These are phyloP conservation scores for Talaromyces islandicus DNA, from an alignment of 2,329 filamentous ascomycete species.

Conservation along the genomic window DNA sequence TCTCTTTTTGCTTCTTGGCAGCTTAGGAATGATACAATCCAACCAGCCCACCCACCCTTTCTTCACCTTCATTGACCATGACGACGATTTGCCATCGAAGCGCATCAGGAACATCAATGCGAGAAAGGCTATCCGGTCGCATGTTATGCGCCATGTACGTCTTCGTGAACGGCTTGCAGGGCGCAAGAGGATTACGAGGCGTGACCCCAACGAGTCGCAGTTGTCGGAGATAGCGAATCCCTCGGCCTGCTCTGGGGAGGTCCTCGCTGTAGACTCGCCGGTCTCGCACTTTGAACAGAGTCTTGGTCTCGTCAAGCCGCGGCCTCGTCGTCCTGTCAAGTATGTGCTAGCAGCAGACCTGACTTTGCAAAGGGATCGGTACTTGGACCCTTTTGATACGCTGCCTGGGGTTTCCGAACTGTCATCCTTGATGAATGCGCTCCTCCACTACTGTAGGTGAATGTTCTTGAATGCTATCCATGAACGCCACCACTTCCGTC, in stretches of 20 bases:
- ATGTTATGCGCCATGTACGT: slow-evolving; percentile 40
- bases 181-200: slow-evolving; percentile 28
- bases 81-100: slow-evolving; percentile 33
- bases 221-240: slow-evolving; percentile 9
- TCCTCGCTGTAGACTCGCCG: not conserved
- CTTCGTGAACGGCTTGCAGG: slow-evolving; percentile 35
- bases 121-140: slow-evolving; percentile 36
- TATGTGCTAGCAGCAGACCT: not conserved
- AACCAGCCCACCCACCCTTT: slow-evolving; percentile 22
- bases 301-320: slow-evolving; percentile 1
- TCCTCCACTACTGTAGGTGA: slow-evolving; percentile 31
- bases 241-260: not conserved
- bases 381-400: slow-evolving; percentile 29
- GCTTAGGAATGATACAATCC: slow-evolving; percentile 14
- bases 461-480: not conserved
- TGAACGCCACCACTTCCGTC: not conserved
- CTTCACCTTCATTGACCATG: slow-evolving; percentile 38
- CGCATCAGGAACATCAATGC: slow-evolving; percentile 33
- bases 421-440: slow-evolving; percentile 20
- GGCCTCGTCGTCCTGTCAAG: slow-evolving; percentile 8
- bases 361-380: slow-evolving; percentile 19
- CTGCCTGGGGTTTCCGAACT: slow-evolving; percentile 22
- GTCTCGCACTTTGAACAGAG: not conserved
- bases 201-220: slow-evolving; percentile 14
- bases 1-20: slow-evolving; percentile 14